Evolutionary conservation across 176 grass and related monocot species (phyloP), one percentile per base, ranked within the genome.

Genomic region (Juncus effusus): DNA sequence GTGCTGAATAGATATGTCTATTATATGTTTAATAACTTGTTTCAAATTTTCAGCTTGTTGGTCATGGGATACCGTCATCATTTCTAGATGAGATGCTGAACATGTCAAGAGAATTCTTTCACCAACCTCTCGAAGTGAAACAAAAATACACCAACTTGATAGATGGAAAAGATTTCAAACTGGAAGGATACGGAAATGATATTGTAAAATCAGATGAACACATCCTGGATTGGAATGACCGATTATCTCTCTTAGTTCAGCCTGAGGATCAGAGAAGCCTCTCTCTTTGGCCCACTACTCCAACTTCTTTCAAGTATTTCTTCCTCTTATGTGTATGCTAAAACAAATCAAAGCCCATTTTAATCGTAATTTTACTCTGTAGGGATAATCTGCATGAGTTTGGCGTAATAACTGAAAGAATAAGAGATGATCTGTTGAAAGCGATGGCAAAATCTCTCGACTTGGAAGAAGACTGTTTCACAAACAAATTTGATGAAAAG

Each of bases 111-210:
- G 72, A 65, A 65, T 90, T 90, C 76, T 90, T 90, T 73, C 83
- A 77, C 66, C 59, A 77, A 1, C 83, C 87, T 36, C 0, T 16
- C 4, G 76, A 62, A 75, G 77, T 55, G 56, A 90, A 86, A 76
- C 73, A 75, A 6, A 52, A 37, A 42, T 75, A 76, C 72, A 60
- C 64, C 14, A 90, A 90, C 73, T 51, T 72, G 5, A 51, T 62
- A 7, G 62, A 60, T 38, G 75, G 2, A 42, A 64, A 75, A 63
- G 64, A 69, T 28, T 85, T 79, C 67, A 65, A 71, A 73, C 3
- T 12, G 1, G 86, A 90, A 53, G 86, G 86, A 1, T 90, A 90
- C 66, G 86, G 78, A 42, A 69, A 76, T 63, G 78, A 90, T 73
- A 64, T 63, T 67, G 71, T 90, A 44, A 76, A 56, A 57, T 65